Evolutionary conservation across 2,329 filamentous ascomycete genomes (phyloP).

Genomic region (Penicillium sp.): DNA sequence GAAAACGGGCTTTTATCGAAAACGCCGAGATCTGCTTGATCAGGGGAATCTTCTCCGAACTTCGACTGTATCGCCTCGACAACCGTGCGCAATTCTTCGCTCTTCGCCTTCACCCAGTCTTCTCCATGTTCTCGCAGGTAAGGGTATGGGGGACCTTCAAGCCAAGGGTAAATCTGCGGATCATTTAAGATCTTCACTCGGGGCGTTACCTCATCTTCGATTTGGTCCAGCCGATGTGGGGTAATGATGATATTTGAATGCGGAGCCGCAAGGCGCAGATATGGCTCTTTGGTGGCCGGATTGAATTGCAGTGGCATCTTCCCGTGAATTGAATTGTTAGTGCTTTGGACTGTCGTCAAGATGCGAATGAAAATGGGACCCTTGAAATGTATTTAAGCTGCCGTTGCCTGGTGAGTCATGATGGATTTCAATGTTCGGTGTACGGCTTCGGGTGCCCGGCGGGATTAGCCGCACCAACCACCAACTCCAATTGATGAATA

Average conservation of each 20-base stretch:
- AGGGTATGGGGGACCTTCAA: slow-evolving; percentile 31
- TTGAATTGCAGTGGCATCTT: slow-evolving; percentile 26
- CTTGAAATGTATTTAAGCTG: too few species aligned
- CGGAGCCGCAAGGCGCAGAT: slow-evolving; percentile 30
- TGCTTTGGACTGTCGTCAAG: too few species aligned
- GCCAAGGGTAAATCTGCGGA: slow-evolving; percentile 24
- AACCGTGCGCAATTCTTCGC: background rate
- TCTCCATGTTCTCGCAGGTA: slow-evolving; percentile 26
- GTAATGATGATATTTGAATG: slow-evolving; percentile 33
- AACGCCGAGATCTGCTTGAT: slow-evolving; percentile 7
- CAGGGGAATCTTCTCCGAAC: background rate
- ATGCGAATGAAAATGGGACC: too few species aligned
- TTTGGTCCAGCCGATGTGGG: slow-evolving; percentile 21
- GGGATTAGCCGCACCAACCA: too few species aligned
- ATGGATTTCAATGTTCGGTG: too few species aligned
- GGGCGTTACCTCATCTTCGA: slow-evolving; percentile 15
- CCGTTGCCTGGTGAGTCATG: too few species aligned
- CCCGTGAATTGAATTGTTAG: too few species aligned
- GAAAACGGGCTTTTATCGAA: slow-evolving; percentile 28
- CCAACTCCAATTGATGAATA: too few species aligned
- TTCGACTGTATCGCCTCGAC: background rate
- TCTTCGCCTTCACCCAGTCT: slow-evolving; percentile 13
- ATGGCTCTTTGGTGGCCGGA: slow-evolving; percentile 25
- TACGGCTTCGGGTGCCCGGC: too few species aligned
- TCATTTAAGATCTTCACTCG: slow-evolving; percentile 29